Conservation (phyloP, 768 basidiomycete species). For the Phylloporus sp. region DNA sequence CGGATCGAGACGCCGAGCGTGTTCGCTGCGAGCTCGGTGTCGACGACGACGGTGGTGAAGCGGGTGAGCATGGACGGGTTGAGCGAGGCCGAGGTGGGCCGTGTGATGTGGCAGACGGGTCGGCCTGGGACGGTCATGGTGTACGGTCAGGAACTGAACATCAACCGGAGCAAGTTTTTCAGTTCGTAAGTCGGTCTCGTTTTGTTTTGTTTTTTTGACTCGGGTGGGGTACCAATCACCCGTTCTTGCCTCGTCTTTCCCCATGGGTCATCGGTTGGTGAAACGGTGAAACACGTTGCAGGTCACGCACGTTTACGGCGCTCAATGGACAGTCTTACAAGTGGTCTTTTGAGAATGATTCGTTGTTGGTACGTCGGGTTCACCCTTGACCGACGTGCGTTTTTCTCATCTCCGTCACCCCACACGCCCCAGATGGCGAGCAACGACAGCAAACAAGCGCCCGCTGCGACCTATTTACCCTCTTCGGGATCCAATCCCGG, state of each 20-base stretch:
- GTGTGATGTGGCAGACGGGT: conserved; percentile 29
- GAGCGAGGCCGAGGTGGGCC: conserved; percentile 24
- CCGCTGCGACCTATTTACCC: conserved; percentile 28
- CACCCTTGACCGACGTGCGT: neutral
- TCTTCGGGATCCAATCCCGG: conserved; percentile 25
- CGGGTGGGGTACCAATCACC: too few species aligned
- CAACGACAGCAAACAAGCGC: conserved; percentile 31
- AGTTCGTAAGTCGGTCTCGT: conserved; percentile 25
- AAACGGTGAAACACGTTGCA: too few species aligned
- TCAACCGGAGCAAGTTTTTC: conserved; percentile 25
- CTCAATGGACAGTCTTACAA: conserved; percentile 33
- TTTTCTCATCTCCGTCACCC: neutral
- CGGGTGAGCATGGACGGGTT: conserved; percentile 23
- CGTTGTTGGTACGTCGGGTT: conserved; percentile 23
- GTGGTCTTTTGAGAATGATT: conserved; percentile 32
- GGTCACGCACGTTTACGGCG: conserved; percentile 31
- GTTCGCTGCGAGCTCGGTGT: conserved; percentile 3
- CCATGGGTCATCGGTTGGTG: too few species aligned
- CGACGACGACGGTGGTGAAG: conserved; percentile 22
- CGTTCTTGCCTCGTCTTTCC: too few species aligned
- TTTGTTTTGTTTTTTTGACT: conserved; percentile 6
- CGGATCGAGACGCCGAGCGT: conserved; percentile 28
- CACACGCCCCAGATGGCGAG: conserved; percentile 24
- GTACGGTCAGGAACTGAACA: conserved; percentile 24
- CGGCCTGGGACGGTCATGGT: conserved; percentile 25